Evolutionary conservation across 805 yeast species (phyloP).

Genomic region (Wickerhamiella azymoides): DNA sequence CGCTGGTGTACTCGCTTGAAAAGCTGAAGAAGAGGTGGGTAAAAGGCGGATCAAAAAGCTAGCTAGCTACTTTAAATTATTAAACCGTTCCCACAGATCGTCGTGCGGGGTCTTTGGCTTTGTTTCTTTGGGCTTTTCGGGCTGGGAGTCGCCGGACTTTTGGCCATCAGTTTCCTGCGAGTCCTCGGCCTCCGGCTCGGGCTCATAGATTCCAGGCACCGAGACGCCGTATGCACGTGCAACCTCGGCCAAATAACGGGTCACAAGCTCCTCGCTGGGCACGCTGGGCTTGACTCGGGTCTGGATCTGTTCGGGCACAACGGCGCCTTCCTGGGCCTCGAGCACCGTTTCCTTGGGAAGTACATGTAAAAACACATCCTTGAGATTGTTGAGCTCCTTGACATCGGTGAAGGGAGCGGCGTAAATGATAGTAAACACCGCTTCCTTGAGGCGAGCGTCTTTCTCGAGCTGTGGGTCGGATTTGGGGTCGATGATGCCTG

Average conservation of each 20-base stretch:
- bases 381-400: constrained; percentile 48
- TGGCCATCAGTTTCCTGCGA: constrained; percentile 22
- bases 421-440: constrained; percentile 54
- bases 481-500: constrained; percentile 37
- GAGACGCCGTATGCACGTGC: constrained; percentile 69
- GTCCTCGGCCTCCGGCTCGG: constrained; percentile 19
- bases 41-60: background rate
- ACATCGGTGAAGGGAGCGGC: constrained; percentile 63
- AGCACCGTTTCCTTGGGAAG: constrained; percentile 57
- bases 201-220: constrained; percentile 38
- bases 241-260: constrained; percentile 60
- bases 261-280: constrained; percentile 52
- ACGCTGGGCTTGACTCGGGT: constrained; percentile 52
- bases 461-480: constrained; percentile 4
- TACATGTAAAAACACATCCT: constrained; percentile 47
- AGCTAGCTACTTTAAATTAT: constrained; percentile 12
- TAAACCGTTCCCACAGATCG: constrained; percentile 20
- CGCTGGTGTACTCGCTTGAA: constrained; percentile 15
- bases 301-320: constrained; percentile 55
- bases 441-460: constrained; percentile 42
- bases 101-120: constrained; percentile 17
- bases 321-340: constrained; percentile 38
- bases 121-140: constrained; percentile 19
- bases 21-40: constrained; percentile 18
- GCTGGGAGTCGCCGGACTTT: background rate